These are phyloP conservation scores for Cynara cardunculus DNA, from an alignment of 129 eudicot species.

Conservation along the genomic window DNA sequence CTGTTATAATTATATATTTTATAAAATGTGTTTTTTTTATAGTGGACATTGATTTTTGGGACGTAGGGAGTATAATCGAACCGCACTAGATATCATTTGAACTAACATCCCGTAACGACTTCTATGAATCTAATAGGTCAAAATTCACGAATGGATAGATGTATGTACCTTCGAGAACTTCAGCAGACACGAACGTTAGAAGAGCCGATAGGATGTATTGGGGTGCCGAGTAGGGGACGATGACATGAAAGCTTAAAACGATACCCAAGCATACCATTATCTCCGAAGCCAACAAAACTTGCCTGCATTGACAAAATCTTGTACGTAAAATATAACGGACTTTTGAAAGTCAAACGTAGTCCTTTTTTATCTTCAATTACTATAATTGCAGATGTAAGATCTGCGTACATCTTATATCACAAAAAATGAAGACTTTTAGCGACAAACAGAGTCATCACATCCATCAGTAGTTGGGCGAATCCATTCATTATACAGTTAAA, in stretches of 20 bases:
- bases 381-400: background rate
- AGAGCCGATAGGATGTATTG: constrained; percentile 58
- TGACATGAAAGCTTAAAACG: constrained; percentile 46
- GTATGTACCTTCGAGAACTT: constrained; percentile 61
- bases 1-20: background rate
- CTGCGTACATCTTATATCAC: background rate
- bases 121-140: background rate
- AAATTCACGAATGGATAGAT: background rate
- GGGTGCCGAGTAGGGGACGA: constrained; percentile 47
- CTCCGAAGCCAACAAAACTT: constrained; percentile 61
- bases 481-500: no score
- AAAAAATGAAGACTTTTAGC: background rate
- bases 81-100: background rate
- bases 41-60: background rate
- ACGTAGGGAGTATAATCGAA: background rate
- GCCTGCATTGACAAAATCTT: constrained; percentile 37
- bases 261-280: constrained; percentile 61
- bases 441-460: background rate
- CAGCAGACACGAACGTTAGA: constrained; percentile 60
- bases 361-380: background rate
- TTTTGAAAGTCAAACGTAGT: background rate
- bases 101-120: background rate
- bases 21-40: no score
- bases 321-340: background rate
- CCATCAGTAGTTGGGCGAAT: no score